A percentile compares a stretch with the other conserved stretches of the same genome.
phyloP scores from a whole-genome alignment of 768 basidiomycete genomes.

The Boletus barrowsii region DNA sequence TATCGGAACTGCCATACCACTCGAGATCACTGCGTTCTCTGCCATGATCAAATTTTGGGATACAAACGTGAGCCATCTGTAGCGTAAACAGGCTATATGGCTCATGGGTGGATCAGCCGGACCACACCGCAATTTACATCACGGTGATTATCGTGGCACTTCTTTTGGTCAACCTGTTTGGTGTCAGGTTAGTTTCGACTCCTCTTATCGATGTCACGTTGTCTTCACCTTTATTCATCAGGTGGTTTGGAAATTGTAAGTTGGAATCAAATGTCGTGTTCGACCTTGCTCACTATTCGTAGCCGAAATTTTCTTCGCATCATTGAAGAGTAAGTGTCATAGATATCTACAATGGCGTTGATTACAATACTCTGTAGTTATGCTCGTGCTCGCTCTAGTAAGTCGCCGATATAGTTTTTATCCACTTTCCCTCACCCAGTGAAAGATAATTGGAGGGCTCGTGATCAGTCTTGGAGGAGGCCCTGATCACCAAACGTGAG shows the following conservation, averaged over 20 bases:
- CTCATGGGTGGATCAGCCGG: conserved; percentile 23
- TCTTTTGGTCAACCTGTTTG: conserved; percentile 44
- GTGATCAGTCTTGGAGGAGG: conserved; percentile 60
- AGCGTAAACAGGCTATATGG: background rate
- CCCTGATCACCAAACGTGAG: conserved; percentile 42
- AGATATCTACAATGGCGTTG: background rate
- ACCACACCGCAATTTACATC: conserved; percentile 41
- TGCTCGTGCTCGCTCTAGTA: conserved; percentile 36
- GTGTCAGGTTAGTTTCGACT: conserved; percentile 42
- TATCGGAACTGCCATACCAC: conserved; percentile 41
- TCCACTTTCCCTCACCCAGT: background rate
- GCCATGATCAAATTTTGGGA: conserved; percentile 53
- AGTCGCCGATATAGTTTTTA: background rate
- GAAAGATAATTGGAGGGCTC: conserved; percentile 40
- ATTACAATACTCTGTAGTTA: conserved; percentile 24
- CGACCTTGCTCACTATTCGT: conserved; percentile 2
- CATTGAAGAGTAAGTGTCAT: conserved; percentile 19
- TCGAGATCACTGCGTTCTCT: conserved; percentile 51
- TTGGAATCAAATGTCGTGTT: background rate
- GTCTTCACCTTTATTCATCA: conserved; percentile 30
- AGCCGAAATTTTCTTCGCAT: conserved; percentile 24
- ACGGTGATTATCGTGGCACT: conserved; percentile 37
- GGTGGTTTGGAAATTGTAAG: conserved; percentile 24
- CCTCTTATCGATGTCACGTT: conserved; percentile 28
- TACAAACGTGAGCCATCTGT: conserved; percentile 13